Percentiles rank a stretch among this genome's conserved stretches.
These are phyloP conservation scores for Huiozyma naganishii DNA, from an alignment of 805 yeast genomes.

Conservation along the genomic window DNA sequence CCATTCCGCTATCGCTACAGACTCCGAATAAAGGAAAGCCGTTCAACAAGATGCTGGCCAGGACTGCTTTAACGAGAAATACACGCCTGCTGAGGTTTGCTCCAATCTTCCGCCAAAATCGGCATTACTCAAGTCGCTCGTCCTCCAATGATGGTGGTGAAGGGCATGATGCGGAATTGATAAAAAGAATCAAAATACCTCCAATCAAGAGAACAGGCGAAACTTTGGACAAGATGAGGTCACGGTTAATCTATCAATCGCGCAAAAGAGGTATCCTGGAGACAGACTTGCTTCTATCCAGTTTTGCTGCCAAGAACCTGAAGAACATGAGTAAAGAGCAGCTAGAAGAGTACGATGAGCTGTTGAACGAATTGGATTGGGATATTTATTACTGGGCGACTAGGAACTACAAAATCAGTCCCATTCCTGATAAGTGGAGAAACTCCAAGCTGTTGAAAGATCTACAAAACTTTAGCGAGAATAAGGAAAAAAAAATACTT, in stretches of 20 bases:
- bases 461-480: constrained; percentile 66
- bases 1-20: too few species aligned
- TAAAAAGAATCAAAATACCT: constrained; percentile 50
- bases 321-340: constrained; percentile 47
- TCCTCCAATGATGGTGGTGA: background rate
- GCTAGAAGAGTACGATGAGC: constrained; percentile 72
- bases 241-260: constrained; percentile 83
- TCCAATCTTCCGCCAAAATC: too few species aligned
- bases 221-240: constrained; percentile 59
- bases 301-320: constrained; percentile 74
- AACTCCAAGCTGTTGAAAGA: constrained; percentile 48
- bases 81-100: too few species aligned
- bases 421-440: constrained; percentile 82
- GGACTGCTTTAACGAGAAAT: too few species aligned
- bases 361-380: constrained; percentile 96
- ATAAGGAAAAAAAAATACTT: constrained; percentile 58
- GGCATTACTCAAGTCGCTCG: too few species aligned
- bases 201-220: constrained; percentile 77
- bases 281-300: constrained; percentile 73
- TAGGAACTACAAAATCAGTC: constrained; percentile 65
- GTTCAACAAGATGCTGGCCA: too few species aligned
- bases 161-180: constrained; percentile 24
- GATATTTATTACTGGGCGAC: constrained; percentile 98
- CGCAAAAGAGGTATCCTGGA: constrained; percentile 93
- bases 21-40: too few species aligned